A percentile compares a stretch with the other conserved stretches of the same genome.
Conservation (phyloP, 495 filamentous ascomycete species). For the Lepidopterella palustris region DNA sequence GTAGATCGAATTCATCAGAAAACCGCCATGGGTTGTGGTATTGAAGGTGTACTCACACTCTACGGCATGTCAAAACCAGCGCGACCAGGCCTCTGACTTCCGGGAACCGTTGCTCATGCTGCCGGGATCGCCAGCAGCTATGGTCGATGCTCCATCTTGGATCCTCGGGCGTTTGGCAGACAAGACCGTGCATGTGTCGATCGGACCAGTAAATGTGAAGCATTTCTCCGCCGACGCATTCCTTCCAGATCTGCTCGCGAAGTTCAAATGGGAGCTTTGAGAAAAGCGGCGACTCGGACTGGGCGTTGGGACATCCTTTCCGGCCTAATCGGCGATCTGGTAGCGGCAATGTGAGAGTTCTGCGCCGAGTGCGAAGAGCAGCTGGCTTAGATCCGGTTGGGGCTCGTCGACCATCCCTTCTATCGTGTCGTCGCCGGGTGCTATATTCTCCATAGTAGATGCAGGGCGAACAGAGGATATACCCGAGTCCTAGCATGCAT, state of each 20-base stretch:
- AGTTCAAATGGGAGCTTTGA: neutral
- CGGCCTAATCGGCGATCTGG: neutral
- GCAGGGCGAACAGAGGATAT: no score
- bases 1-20: neutral
- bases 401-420: neutral
- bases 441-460: no score
- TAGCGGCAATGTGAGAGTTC: neutral
- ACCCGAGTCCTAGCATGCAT: no score
- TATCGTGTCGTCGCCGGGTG: neutral
- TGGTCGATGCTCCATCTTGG: neutral
- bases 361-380: neutral
- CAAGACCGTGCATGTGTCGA: neutral
- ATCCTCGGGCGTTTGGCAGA: neutral
- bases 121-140: neutral
- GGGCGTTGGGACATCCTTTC: neutral
- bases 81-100: neutral
- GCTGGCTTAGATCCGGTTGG: neutral
- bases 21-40: neutral
- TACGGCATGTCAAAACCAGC: neutral
- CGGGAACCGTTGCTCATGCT: neutral
- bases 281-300: neutral
- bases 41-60: neutral
- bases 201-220: neutral
- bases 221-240: neutral
- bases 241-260: neutral